Conservation (phyloP, 768 basidiomycete species). For the Podaxis sp. region DNA sequence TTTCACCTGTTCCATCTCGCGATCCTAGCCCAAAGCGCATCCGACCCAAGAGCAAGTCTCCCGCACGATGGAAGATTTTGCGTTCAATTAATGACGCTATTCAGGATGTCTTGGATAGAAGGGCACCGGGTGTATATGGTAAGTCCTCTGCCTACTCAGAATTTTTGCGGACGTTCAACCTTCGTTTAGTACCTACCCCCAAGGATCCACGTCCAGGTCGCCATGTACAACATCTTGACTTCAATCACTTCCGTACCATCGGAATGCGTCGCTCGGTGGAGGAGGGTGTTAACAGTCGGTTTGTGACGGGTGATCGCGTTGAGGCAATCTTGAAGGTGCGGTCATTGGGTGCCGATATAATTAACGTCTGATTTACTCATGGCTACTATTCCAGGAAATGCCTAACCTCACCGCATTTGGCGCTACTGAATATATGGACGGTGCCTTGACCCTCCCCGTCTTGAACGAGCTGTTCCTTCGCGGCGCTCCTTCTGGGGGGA, state of each 20-base stretch:
- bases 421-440: constrained; percentile 99
- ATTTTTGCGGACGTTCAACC: constrained; percentile 10
- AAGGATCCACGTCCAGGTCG: constrained; percentile 75
- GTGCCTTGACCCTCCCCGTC: constrained; percentile 80
- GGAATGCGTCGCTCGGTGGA: constrained; percentile 93
- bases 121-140: constrained; percentile 75
- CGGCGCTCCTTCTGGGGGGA: constrained; percentile 67
- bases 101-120: constrained; percentile 63
- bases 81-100: constrained; percentile 78
- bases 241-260: constrained; percentile 96
- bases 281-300: constrained; percentile 85
- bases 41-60: constrained; percentile 75
- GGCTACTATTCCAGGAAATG: constrained; percentile 61
- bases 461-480: constrained; percentile 90
- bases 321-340: constrained; percentile 74
- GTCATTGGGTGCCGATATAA: constrained; percentile 8
- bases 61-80: constrained; percentile 82
- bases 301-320: constrained; percentile 89
- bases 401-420: constrained; percentile 86
- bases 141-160: constrained; percentile 23
- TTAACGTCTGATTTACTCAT: constrained; percentile 17
- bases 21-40: constrained; percentile 81
- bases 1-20: constrained; percentile 79
- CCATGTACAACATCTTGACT: constrained; percentile 85
- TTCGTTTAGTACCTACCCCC: constrained; percentile 58